Evolutionary conservation across 1,284 basidiomycete species (phyloP).

Genomic region (Cystobasidium sp.): DNA sequence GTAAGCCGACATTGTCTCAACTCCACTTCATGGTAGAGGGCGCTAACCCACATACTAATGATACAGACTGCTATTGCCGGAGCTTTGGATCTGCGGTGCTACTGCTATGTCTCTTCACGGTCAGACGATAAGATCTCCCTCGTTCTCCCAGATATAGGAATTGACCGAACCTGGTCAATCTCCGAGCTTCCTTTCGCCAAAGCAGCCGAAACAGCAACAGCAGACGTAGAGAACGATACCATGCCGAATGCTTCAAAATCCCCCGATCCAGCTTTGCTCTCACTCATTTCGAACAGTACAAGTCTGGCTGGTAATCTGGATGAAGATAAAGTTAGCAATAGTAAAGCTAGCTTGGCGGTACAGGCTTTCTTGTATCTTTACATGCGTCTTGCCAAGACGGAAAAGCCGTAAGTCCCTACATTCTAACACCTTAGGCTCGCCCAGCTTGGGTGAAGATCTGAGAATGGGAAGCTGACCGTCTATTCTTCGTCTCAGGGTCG

Average conservation of each 20-base stretch:
- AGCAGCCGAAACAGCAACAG: conserved; percentile 51
- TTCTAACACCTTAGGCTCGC: conserved; percentile 8
- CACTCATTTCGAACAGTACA: conserved; percentile 10
- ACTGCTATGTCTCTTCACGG: conserved; percentile 77
- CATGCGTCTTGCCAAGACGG: conserved; percentile 71
- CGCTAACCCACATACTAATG: too few relatives aligned
- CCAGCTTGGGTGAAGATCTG: background rate
- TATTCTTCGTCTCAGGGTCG: conserved; percentile 46
- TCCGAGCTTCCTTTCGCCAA: conserved; percentile 80
- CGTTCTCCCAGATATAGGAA: conserved; percentile 79
- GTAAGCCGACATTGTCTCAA: conserved; percentile 62
- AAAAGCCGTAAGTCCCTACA: conserved; percentile 63
- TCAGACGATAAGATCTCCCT: conserved; percentile 76
- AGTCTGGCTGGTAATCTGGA: conserved; percentile 17
- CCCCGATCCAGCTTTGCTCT: conserved; percentile 33
- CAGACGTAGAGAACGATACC: conserved; percentile 34
- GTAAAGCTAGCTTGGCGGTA: conserved; percentile 56
- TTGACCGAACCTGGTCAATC: conserved; percentile 80
- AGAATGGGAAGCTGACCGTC: background rate
- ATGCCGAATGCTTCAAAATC: conserved; percentile 39
- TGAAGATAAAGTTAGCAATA: conserved; percentile 8
- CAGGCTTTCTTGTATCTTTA: conserved; percentile 92
- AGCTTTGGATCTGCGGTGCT: conserved; percentile 92
- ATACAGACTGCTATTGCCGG: conserved; percentile 97
- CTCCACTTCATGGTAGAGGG: too few relatives aligned